Evolutionary conservation across 163 green algal genomes (phyloP).

Genomic region (Scenedesmus sp.): DNA sequence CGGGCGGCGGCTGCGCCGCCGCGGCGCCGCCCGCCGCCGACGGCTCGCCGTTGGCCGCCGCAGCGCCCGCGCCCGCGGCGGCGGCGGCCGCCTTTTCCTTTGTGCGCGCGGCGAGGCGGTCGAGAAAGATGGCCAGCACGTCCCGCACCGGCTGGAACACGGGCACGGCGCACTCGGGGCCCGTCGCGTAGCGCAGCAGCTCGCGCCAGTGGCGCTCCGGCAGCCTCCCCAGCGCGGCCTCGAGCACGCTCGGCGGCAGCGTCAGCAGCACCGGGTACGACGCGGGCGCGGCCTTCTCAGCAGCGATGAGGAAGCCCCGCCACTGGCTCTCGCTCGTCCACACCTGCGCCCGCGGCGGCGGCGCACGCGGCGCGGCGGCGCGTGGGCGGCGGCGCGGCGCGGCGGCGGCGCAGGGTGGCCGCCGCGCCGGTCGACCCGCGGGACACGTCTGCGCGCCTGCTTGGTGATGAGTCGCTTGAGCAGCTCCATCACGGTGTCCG

Average conservation of each 20-base stretch:
- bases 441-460: conserved; percentile 48
- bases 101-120: conserved; percentile 4
- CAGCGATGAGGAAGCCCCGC: conserved; percentile 78
- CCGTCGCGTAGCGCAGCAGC: conserved; percentile 13
- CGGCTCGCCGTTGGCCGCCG: too few relatives aligned
- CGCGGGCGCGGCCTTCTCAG: conserved; percentile 51
- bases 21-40: too few relatives aligned
- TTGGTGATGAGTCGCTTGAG: conserved; percentile 69
- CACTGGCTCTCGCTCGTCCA: conserved; percentile 74
- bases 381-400: conserved; percentile 64
- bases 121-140: conserved; percentile 25
- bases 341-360: conserved; percentile 52
- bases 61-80: not conserved
- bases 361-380: too few relatives aligned
- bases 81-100: conserved; percentile 12
- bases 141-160: conserved; percentile 33
- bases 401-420: not conserved
- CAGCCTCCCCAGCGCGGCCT: conserved; percentile 13
- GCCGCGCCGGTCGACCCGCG: not conserved
- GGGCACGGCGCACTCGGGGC: conserved; percentile 7
- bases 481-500: conserved; percentile 66
- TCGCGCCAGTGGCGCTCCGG: conserved; percentile 3
- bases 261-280: conserved; percentile 41
- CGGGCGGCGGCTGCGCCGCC: too few relatives aligned
- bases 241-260: conserved; percentile 29